These are phyloP conservation scores for Penicillium hordei DNA, from an alignment of 2,329 filamentous ascomycete genomes.

Conservation along the genomic window DNA sequence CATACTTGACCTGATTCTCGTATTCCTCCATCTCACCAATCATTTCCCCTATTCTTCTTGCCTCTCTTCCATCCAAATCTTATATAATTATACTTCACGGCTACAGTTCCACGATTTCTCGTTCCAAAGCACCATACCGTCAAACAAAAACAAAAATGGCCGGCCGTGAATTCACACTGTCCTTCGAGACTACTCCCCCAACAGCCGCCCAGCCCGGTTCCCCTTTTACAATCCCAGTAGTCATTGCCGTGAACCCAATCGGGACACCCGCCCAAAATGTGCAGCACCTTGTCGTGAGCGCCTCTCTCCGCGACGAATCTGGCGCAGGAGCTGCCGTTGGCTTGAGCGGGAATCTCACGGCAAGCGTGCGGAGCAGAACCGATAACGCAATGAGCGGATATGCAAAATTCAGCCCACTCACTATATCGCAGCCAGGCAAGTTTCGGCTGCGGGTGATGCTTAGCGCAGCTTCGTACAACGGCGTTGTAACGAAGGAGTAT, in stretches of 20 bases:
- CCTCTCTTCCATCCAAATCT: neutral
- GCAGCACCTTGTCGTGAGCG: conserved; percentile 32
- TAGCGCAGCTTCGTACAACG: conserved; percentile 29
- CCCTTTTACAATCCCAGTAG: conserved; percentile 34
- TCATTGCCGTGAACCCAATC: conserved; percentile 33
- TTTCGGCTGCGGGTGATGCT: conserved; percentile 36
- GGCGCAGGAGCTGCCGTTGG: conserved; percentile 22
- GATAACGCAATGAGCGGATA: conserved; percentile 34
- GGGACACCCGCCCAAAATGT: conserved; percentile 23
- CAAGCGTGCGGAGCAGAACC: conserved; percentile 34
- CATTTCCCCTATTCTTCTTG: neutral
- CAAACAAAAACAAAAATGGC: conserved; percentile 9
- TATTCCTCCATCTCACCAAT: neutral
- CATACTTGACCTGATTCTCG: conserved; percentile 2
- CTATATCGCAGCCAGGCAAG: conserved; percentile 30
- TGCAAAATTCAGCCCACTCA: conserved; percentile 30
- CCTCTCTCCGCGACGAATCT: conserved; percentile 30
- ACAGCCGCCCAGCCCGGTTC: conserved; percentile 25
- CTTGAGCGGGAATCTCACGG: conserved; percentile 31
- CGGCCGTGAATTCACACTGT: conserved; percentile 31
- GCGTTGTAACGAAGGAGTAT: conserved; percentile 31
- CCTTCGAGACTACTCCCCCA: conserved; percentile 33
- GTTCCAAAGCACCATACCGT: neutral
- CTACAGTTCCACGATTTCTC: conserved; percentile 7
- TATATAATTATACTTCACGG: conserved; percentile 5